Evolutionary conservation across 1,139 yeast species (phyloP), one percentile per base, ranked within the genome.

Genomic region (Wickerhamomyces sp.): DNA sequence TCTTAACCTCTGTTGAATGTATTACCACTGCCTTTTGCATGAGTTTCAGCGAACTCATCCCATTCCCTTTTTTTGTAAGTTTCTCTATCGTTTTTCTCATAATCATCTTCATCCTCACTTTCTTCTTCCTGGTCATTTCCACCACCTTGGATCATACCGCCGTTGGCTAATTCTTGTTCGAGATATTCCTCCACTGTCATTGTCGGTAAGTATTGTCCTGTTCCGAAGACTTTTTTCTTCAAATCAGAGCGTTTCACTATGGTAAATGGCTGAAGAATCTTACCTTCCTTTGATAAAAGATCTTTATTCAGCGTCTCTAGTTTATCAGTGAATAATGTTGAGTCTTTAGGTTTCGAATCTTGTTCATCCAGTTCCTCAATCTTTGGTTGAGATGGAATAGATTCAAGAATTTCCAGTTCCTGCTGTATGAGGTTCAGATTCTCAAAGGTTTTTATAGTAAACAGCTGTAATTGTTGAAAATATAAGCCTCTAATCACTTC

Each of bases 171-270:
- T 58, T 92, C 98, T 52, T 86, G 80, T 39, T 89, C 95, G 39
- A 92, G 68, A 48, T 85, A 83, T 53, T 92, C 97, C 49, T 92
- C 98, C 0, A 94, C 92, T 0, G 96, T 70, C 95, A 94, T 88
- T 0, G 97, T 87, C 1, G 99, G 99, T 29, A 92, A 68, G 28
- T 76, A 80, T 61, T 92, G 97, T 1, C 97, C 98, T 2, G 95
- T 87, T 1, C 97, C 97, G 55, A 77, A 80, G 0, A 90, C 96
- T 50, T 80, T 77, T 21, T 69, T 65, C 42, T 72, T 69, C 18
- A 87, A 52, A 33, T 80, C 76, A 20, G 79, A 75, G 39, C 85
- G 70, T 6, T 79, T 68, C 7, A 88, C 78, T 24, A 92, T 74
- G 0, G 94, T 86, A 60, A 92, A 92, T 7, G 97, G 97, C 48